Conservation (phyloP, 2,329 filamentous ascomycete genomes). For the Coniella lustricola region DNA sequence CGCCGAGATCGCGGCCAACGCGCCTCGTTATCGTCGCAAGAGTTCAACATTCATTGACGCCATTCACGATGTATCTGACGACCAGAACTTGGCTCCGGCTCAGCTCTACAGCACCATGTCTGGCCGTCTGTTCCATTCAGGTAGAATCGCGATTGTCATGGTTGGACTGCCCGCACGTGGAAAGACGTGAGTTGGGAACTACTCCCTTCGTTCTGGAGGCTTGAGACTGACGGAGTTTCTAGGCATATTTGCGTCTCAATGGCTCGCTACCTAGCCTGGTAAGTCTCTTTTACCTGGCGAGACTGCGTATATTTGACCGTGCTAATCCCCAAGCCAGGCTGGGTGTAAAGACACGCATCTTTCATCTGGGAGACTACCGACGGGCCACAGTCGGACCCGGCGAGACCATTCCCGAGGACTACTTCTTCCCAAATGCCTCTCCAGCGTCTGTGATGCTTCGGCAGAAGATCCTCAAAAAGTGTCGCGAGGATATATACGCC, state of each 20-base stretch:
- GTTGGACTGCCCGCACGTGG: conserved; percentile 91
- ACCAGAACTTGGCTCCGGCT: conserved; percentile 77
- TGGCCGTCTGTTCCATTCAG: conserved; percentile 91
- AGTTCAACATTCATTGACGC: conserved; percentile 96
- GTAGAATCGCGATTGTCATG: conserved; percentile 93
- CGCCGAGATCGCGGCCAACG: conserved; percentile 85
- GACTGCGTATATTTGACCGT: not conserved
- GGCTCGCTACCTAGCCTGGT: conserved; percentile 88
- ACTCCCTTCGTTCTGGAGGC: not conserved
- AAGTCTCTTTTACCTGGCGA: conserved; percentile 14
- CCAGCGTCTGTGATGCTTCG: conserved; percentile 86
- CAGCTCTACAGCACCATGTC: conserved; percentile 99
- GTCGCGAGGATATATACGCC: conserved; percentile 90
- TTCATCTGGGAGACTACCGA: conserved; percentile 94
- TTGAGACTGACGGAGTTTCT: conserved; percentile 16
- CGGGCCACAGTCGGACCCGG: conserved; percentile 81
- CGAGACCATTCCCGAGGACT: conserved; percentile 86
- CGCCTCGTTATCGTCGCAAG: conserved; percentile 80
- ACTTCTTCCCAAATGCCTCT: conserved; percentile 94
- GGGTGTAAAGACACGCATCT: conserved; percentile 95
- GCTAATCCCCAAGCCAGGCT: conserved; percentile 48
- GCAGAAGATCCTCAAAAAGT: conserved; percentile 97
- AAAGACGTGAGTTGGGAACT: conserved; percentile 63
- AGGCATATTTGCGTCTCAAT: conserved; percentile 94
- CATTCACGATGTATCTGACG: conserved; percentile 86